phyloP scores from a whole-genome alignment of 768 basidiomycete genomes.

The Trametes cubensis region DNA sequence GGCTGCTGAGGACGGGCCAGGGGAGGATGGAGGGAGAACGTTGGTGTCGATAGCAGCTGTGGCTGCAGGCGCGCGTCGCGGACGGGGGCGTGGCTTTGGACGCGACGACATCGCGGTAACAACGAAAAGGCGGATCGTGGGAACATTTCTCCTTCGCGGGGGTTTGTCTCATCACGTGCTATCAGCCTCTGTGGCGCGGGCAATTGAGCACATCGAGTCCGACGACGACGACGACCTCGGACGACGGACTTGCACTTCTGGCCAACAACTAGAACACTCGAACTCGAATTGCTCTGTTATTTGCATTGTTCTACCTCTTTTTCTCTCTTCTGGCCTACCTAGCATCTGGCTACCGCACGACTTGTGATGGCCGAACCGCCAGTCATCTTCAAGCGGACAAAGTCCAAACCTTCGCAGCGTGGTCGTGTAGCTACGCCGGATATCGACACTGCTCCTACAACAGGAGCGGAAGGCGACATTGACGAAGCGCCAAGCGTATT shows the following conservation, averaged over 20 bases:
- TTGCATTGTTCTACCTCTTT: too few species aligned
- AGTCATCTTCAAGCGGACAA: slow-evolving; percentile 49
- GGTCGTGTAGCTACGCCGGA: slow-evolving; percentile 40
- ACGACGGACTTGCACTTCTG: not conserved
- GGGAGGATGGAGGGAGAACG: slow-evolving; percentile 20
- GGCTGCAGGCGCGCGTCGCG: slow-evolving; percentile 37
- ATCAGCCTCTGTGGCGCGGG: slow-evolving; percentile 6
- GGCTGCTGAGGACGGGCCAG: slow-evolving; percentile 17
- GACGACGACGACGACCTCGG: not conserved
- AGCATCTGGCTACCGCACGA: not conserved
- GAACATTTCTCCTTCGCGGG: slow-evolving; percentile 27
- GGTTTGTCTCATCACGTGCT: slow-evolving; percentile 20
- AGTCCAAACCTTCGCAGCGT: slow-evolving; percentile 43
- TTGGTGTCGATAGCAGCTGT: slow-evolving; percentile 8
- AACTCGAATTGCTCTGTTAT: not conserved
- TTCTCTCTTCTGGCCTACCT: not conserved
- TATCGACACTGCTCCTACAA: slow-evolving; percentile 14
- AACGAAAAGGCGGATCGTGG: slow-evolving; percentile 30
- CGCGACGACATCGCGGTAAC: slow-evolving; percentile 40
- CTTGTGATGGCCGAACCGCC: slow-evolving; percentile 34
- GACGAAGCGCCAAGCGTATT: slow-evolving; percentile 62
- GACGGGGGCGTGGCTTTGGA: slow-evolving; percentile 40
- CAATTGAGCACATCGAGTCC: too few species aligned
- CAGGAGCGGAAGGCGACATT: slow-evolving; percentile 34
- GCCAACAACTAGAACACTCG: too few species aligned